These are phyloP conservation scores for Herpotrichia juniperi DNA, from an alignment of 2,329 filamentous ascomycete genomes.

Conservation along the genomic window DNA sequence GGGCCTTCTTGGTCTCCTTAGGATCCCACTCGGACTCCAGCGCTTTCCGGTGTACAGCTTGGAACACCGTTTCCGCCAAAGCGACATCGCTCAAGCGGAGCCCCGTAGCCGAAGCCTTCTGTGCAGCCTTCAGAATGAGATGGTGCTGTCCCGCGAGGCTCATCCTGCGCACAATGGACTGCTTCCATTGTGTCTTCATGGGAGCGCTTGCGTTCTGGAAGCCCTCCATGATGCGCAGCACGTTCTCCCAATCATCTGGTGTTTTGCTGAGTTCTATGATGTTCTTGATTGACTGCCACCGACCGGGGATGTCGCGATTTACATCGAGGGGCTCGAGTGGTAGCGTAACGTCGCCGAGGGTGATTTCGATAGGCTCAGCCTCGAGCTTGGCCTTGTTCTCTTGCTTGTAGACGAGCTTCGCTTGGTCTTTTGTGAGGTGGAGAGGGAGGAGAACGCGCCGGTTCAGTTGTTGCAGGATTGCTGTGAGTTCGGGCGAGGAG, in stretches of 20 bases:
- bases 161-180: conserved; percentile 28
- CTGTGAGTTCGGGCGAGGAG: conserved; percentile 48
- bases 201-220: conserved; percentile 31
- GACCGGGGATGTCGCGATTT: conserved; percentile 25
- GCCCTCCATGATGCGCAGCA: conserved; percentile 39
- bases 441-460: conserved; percentile 52
- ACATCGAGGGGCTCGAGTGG: conserved; percentile 40
- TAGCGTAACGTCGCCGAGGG: conserved; percentile 46
- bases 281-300: conserved; percentile 13
- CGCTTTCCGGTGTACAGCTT: conserved; percentile 42
- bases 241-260: conserved; percentile 42
- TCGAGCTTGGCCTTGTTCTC: conserved; percentile 50
- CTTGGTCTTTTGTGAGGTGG: conserved; percentile 50
- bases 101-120: conserved; percentile 31
- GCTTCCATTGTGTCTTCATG: conserved; percentile 16
- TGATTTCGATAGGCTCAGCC: conserved; percentile 50
- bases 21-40: conserved; percentile 43
- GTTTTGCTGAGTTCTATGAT: conserved; percentile 29
- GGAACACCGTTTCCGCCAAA: conserved; percentile 42
- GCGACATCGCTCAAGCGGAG: conserved; percentile 23
- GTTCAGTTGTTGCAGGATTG: conserved; percentile 49
- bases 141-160: conserved; percentile 26
- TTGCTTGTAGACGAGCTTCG: conserved; percentile 49
- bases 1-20: conserved; percentile 44
- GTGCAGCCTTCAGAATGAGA: conserved; percentile 36